A percentile compares a stretch with the other conserved stretches of the same genome.
phyloP scores from a whole-genome alignment of 768 basidiomycete species.

The Suillus paluster region DNA sequence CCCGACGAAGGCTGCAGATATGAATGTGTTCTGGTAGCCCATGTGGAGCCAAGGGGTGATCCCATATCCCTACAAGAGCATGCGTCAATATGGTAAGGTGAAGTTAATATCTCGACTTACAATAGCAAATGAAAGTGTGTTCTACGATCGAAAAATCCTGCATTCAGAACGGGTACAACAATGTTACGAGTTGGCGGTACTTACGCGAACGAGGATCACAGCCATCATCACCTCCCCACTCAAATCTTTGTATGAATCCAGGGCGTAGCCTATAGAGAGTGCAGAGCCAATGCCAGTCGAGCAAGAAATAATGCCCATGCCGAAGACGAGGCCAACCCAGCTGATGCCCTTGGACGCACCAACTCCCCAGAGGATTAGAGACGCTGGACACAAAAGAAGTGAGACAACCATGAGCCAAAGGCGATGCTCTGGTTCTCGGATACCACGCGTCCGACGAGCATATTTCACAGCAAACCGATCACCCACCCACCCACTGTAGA shows the following conservation, averaged over 20 bases:
- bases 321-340: conserved; percentile 21
- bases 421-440: conserved; percentile 26
- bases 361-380: conserved; percentile 25
- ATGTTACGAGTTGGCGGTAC: neutral
- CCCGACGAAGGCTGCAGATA: conserved; percentile 23
- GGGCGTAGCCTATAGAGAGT: conserved; percentile 22
- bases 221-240: conserved; percentile 25
- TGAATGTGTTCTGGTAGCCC: conserved; percentile 22
- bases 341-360: conserved; percentile 21
- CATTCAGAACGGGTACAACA: neutral
- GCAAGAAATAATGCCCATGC: conserved; percentile 26
- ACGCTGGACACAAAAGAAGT: conserved; percentile 19
- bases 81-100: neutral
- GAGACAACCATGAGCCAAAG: conserved; percentile 30
- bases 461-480: conserved; percentile 25
- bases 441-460: conserved; percentile 20
- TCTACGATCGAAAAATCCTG: conserved; percentile 9
- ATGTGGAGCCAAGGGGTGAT: conserved; percentile 26
- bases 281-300: conserved; percentile 25
- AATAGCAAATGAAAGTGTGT: conserved; percentile 23
- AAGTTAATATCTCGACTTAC: conserved; percentile 9
- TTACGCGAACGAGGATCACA: conserved; percentile 24
- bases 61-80: conserved; percentile 19
- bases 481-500: conserved; percentile 24
- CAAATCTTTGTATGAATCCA: conserved; percentile 26